These are phyloP conservation scores for Colletotrichum abscissum DNA, from an alignment of 2,329 filamentous ascomycete genomes.

Conservation along the genomic window DNA sequence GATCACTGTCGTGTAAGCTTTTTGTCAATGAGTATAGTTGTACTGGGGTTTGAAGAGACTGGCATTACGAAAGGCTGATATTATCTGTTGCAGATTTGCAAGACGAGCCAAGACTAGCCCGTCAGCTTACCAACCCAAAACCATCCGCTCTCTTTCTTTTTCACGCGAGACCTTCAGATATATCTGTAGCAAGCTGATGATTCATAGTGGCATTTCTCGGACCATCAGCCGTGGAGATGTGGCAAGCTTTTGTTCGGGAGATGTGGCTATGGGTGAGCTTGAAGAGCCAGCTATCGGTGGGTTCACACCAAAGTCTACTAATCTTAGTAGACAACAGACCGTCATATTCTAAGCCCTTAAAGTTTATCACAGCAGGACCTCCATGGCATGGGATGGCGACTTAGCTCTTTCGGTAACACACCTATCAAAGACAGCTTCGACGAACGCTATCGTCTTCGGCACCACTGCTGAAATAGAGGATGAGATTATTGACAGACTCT, in stretches of 20 bases:
- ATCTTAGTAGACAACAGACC: too few relatives aligned
- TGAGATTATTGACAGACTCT: neutral
- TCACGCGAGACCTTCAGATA: neutral
- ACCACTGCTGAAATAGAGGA: neutral
- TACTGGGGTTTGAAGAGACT: too few relatives aligned
- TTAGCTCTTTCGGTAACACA: neutral
- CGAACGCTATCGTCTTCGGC: neutral
- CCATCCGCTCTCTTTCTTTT: neutral
- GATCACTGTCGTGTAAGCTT: neutral
- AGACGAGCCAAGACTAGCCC: neutral
- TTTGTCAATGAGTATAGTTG: too few relatives aligned
- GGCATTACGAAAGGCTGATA: neutral
- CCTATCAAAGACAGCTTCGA: neutral
- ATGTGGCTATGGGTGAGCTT: neutral
- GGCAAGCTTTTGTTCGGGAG: neutral
- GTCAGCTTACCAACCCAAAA: neutral
- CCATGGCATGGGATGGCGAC: neutral
- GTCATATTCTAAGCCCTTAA: too few relatives aligned
- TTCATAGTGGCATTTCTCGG: neutral
- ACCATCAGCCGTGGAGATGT: neutral
- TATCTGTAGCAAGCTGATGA: neutral
- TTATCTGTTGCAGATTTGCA: neutral
- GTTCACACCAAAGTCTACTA: neutral
- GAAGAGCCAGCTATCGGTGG: neutral
- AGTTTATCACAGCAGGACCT: neutral